Base-by-base conservation (phyloP, 2,329 filamentous ascomycete species). In the Claviceps maximensis region DNA sequence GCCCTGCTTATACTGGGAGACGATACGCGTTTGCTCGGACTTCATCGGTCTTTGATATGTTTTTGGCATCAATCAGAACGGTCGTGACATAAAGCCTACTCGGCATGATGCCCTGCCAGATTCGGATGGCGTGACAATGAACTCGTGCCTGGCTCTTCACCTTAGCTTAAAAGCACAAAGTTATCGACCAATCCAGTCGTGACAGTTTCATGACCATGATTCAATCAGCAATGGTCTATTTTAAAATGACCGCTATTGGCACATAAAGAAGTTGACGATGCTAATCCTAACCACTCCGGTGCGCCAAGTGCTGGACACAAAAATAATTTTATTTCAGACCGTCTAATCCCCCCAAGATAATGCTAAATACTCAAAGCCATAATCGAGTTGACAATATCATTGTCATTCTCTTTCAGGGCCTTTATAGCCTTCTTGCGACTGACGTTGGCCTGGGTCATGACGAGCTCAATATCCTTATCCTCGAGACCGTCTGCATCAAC, bases 311-410 rank as follows among this genome's bases (percentile, higher is more conserved):
- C 21, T 17, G 60, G 58, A 49, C 29, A 42, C 50, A 49, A 47
- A 25, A 47, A 33, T 47, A 44, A 4, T 4, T 50, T 50, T 40
- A 47, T 46, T 50, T 46, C 53, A 52, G 53, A 46, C 51, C 51
- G 47, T 50, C 54, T 15, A 31, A 12, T 19, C 10, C 40, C 49
- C 51, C 29, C 36, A 23, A 29, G 9, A 8, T 40, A 57, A 57
- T 54, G 52, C 69, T 77, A 90, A 79, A 89, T 84, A 78, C 86
- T 89, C 71, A 98, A 77, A 63, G 91, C 90, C 93, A 98, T 98
- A 77, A 98, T 98, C 65, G 93, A 96, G 81, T 98, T 98, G 79
- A 98, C 93, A 76, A 98, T 98, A 71, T 98, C 93, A 68, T 97
- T 96, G 76, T 97, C 91, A 70, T 98, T 98, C 79, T 97, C 93